phyloP scores from a whole-genome alignment of 2,329 filamentous ascomycete genomes.

The Xylariaceae sp. region DNA sequence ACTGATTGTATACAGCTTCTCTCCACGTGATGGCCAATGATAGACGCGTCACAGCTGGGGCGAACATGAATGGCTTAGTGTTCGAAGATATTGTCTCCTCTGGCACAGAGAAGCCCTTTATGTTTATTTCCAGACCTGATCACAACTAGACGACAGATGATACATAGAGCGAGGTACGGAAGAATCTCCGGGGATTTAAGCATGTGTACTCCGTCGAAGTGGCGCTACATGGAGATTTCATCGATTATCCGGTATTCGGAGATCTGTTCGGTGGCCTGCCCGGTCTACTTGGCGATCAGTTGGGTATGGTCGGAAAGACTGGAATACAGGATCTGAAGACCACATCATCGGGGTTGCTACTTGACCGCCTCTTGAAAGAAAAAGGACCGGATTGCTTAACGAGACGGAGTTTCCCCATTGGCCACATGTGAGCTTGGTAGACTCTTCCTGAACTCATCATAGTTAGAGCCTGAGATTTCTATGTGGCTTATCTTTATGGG shows the following conservation, averaged over 20 bases:
- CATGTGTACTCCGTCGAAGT: conserved; percentile 13
- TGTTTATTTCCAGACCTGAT: conserved; percentile 8
- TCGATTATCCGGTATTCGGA: conserved; percentile 10
- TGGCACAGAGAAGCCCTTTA: conserved; percentile 16
- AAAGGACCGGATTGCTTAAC: conserved; percentile 14
- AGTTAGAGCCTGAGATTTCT: no score
- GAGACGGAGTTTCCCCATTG: conserved; percentile 10
- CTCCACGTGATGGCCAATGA: conserved; percentile 27
- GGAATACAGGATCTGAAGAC: conserved; percentile 13
- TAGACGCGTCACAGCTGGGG: conserved; percentile 32
- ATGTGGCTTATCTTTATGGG: no score
- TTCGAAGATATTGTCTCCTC: conserved; percentile 12
- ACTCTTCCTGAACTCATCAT: background rate
- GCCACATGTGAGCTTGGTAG: conserved; percentile 13
- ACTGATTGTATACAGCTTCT: conserved; percentile 37
- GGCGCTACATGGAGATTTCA: conserved; percentile 23
- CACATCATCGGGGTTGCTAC: conserved; percentile 11
- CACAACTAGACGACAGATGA: conserved; percentile 13
- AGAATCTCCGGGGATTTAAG: conserved; percentile 16
- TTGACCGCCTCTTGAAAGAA: conserved; percentile 15
- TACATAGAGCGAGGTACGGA: conserved; percentile 11
- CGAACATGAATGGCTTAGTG: conserved; percentile 39
- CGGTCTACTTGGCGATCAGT: background rate
- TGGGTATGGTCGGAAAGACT: conserved; percentile 8
- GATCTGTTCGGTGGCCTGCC: conserved; percentile 8